Base-by-base conservation (phyloP, 179 eudicot genomes). In the Patellifolia procumbens region DNA sequence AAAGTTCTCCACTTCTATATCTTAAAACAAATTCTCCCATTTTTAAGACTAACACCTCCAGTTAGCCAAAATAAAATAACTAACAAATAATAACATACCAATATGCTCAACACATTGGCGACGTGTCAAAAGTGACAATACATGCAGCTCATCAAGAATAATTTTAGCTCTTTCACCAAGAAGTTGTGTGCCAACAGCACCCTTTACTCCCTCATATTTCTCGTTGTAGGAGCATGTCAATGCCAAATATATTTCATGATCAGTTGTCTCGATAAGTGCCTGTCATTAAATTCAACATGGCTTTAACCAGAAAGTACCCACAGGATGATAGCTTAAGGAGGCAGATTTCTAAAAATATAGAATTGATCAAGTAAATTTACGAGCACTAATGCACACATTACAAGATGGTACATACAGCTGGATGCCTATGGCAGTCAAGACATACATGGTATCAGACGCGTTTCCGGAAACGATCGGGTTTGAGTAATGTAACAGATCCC, bases 161-260 rank as follows among this genome's bases (percentile, higher is more conserved):
- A 95, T 86, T 81, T 91, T 81, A 39, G 87, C 99, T 86, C 99
- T 90, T 89, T 95, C 99, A 34, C 97, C 97, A 60, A 87, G 74
- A 79, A 91, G 92, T 81, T 90, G 97, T 34, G 98, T 93, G 75
- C 98, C 99, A 81, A 96, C 94, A 72, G 91, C 87, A 29, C 99
- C 99, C 85, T 88, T 93, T n/a, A 72, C 83, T 53, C 92, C 85
- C 79, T 87, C 85, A 73, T 81, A 81, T 65, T 84, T 87, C 70
- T 89, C 94, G 77, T 89, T 83, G 68, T 86, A 93, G 78, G 81
- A 87, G 81, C 92, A 90, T 28, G 99, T 89, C 81, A 93, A 81
- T 61, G 91, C 91, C 77, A 84, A 87, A 79, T 90, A 95, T 58
- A 95, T 84, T 84, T 95, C 98, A 84, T 88, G 97, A 80, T 93